Base-by-base conservation (phyloP, 1,139 yeast genomes). In the Debaryomyces coudertii region DNA sequence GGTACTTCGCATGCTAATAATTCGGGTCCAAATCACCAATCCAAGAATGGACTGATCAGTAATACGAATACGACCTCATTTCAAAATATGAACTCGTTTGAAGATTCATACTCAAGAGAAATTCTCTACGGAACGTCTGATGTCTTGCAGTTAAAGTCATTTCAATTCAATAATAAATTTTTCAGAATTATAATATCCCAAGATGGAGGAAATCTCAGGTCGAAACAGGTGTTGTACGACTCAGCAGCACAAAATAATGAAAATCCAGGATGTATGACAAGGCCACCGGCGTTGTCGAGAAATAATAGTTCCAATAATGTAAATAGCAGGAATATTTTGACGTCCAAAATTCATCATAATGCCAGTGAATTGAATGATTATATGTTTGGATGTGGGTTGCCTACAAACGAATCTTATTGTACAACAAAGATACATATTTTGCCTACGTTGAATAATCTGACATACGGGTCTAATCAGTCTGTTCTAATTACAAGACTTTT, bases 321-420 rank as follows among this genome's bases (percentile, higher is more conserved):
- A 16, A 28, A 41, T 36, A 20, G 53, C 27, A 51, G 58, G 43
- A 50, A 49, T 35, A 52, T 59, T 33, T 31, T 56, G 11, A 46
- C 61, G 2, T 58, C 67, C 30, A 69, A 68, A 42, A 47, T 67
- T 2, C 66, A 68, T 50, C 82, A 79, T 52, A 68, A 73, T 29
- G 53, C 63, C 8, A 64, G 66, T 46, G 84, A 80, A 49, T 56
- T 80, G 30, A 70, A 76, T 40, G 77, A 77, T 48, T 77, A 71
- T 53, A 77, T 79, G 79, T 80, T 79, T 59, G 85, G 85, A 5
- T 76, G 80, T 48, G 84, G 84, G 0, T 60, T 80, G 29, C 81
- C 83, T 11, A 64, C 77, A 5, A 77, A 69, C 50, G 83, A 80
- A 49, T 60, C 68, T n/a, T 68, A 67, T 29, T 58, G 70, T 22